Base-by-base conservation (phyloP, 2,329 filamentous ascomycete species). In the Ophiostoma fasciatum region DNA sequence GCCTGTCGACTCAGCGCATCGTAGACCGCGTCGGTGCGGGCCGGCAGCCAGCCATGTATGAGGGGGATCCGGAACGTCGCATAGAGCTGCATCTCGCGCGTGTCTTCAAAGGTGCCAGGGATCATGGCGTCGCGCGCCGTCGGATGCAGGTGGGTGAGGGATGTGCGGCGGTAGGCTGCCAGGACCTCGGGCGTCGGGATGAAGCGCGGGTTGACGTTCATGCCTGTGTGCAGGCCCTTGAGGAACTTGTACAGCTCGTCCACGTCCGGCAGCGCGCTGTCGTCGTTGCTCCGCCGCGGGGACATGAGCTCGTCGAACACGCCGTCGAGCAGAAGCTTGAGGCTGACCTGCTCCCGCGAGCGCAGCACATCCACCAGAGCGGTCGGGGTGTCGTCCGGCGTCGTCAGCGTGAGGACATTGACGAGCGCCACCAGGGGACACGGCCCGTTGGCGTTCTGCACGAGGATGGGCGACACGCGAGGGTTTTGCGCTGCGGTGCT, bases 181-280 rank as follows among this genome's bases (percentile, higher is more conserved):
- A 61, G 50, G 15, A 63, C 55, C 12, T 68, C 61, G 7, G 58
- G 51, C 0, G 62, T 66, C 2, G 82, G 68, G 7, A 92, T 68
- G 44, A 94, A 90, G 15, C 81, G 74, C 3, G 90, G 90, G 45
- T 98, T 98, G 39, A 96, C 88, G 49, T 96, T 98, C 82, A 98
- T 94, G 26, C 90, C 90, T 0, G 87, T 96, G 48, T 94, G 84
- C 3, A 98, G 62, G 30, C 83, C 82, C 38, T 90, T 73, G 3
- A 98, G 63, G 50, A 98, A 98, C 7, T 70, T 67, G 53, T 94
- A 93, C 2, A 98, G 64, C 40, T 94, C 87, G 25, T 78, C 71
- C 9, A 96, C 79, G 52, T 96, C 90, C 0, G 88, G 88, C 18
- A 96, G 59, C 13, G 74, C 62, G 2, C 67, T 68, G 23, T 77